Evolutionary conservation across 2,329 filamentous ascomycete genomes (phyloP), one percentile per base, ranked within the genome.

Genomic region (Zalaria obscura): DNA sequence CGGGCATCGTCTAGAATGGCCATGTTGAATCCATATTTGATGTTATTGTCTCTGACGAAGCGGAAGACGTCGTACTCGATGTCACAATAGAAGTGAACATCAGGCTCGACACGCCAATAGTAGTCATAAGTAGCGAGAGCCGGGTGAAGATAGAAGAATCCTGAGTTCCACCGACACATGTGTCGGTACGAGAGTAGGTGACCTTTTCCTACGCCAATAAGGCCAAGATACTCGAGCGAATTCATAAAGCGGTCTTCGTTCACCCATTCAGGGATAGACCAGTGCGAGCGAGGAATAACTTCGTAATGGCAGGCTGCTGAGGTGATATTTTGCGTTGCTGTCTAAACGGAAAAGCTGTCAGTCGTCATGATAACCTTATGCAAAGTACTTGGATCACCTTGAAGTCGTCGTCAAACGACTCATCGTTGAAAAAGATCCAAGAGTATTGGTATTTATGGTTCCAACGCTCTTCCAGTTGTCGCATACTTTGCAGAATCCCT

Each of bases 41-140:
- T 55, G 25, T 55, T 55, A 36, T 58, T 54, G 27, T 52, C 51
- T 8, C 50, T 42, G 51, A 64, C 56, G 45, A 56, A 55, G 26
- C 48, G 47, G 47, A 64, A 64, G 9, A 58, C 55, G 45, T 64
- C 61, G 50, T 63, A 63, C 27, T 53, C 48, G 35, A 63, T 56
- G 41, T 73, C 60, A 45, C 72, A 73, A 43, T 65, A 67, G 48
- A 74, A 73, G 36, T 71, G 64, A 4, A 72, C 74, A 42, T 73
- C 72, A 38, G 75, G 73, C 49, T 78, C 72, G 7, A 78, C 66
- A 47, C 69, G 66, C 73, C 73, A 76, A 53, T 75, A 77, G 66
- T 68, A 78, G 41, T 75, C 67, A 47, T 73, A 76, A 25, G 65
- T 48, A 48, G 31, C 59, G 56, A 49, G 62, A 52, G 49, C 57